These are phyloP conservation scores for Tuber magnatum DNA, from an alignment of 495 filamentous ascomycete species.

Conservation along the genomic window DNA sequence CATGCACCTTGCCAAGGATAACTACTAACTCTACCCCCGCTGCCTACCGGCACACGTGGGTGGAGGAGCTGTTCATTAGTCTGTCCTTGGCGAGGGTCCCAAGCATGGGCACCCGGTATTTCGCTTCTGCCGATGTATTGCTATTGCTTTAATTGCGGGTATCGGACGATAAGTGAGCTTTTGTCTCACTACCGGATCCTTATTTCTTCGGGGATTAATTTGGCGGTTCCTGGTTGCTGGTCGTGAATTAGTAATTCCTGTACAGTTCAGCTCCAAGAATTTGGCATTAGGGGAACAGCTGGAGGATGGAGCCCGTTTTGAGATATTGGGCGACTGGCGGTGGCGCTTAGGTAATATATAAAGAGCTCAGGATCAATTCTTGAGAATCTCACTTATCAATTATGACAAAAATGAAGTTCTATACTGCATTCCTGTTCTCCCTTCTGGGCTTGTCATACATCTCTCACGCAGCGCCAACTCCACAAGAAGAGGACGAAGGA, in stretches of 20 bases:
- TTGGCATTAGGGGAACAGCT: neutral
- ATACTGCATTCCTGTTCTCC: neutral
- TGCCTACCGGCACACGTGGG: too few species aligned
- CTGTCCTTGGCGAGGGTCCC: too few species aligned
- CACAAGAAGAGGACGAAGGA: conserved; percentile 3
- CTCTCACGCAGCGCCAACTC: conserved; percentile 15
- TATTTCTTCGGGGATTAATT: neutral
- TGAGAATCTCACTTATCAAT: neutral
- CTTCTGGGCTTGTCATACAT: conserved; percentile 9
- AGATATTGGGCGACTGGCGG: neutral
- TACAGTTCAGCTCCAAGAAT: neutral
- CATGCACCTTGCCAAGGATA: too few species aligned
- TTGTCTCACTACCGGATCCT: too few species aligned
- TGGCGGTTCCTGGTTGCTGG: neutral
- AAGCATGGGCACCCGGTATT: too few species aligned
- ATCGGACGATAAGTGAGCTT: too few species aligned
- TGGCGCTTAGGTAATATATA: neutral
- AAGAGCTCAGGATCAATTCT: neutral
- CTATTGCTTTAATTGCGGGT: too few species aligned
- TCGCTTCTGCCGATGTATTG: too few species aligned
- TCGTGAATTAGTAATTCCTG: neutral
- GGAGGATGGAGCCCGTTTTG: neutral
- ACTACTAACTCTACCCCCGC: too few species aligned
- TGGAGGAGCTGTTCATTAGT: too few species aligned
- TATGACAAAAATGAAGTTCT: neutral